These are phyloP conservation scores for Agarophyton chilense DNA, from an alignment of 23 red algal genomes.

Conservation along the genomic window DNA sequence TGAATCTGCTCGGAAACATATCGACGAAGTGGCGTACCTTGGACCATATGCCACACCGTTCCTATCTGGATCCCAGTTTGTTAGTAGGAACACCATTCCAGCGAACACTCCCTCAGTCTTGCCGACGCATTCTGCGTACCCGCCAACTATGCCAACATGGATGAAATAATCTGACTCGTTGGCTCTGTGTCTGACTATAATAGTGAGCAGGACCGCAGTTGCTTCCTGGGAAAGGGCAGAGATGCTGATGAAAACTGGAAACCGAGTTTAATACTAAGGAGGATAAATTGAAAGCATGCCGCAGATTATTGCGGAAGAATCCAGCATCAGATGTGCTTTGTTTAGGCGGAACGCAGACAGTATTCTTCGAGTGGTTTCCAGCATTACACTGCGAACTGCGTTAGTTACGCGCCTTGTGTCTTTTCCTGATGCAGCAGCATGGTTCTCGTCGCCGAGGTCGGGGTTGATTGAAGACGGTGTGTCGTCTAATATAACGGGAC, in stretches of 20 bases:
- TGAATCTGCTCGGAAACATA: neutral
- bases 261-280: conserved; percentile 14
- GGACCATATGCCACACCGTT: conserved; percentile 19
- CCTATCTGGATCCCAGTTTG: conserved; percentile 36
- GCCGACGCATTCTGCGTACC: neutral
- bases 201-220: no score
- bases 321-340: conserved; percentile 37
- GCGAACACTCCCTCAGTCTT: neutral
- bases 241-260: no score
- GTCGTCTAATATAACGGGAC: neutral
- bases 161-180: conserved; percentile 60
- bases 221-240: no score
- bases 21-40: conserved; percentile 39
- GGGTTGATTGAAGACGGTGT: no score
- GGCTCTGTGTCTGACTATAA: no score
- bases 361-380: conserved; percentile 84
- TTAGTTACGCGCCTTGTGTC: no score
- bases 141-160: neutral
- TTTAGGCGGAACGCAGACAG: conserved; percentile 95
- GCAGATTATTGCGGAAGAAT: conserved; percentile 79
- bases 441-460: no score
- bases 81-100: no score
- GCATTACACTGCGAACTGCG: conserved; percentile 79
- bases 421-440: no score
- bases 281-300: conserved; percentile 49